These are phyloP conservation scores for Neospermospora avenae DNA, from an alignment of 2,329 filamentous ascomycete genomes.

Conservation along the genomic window DNA sequence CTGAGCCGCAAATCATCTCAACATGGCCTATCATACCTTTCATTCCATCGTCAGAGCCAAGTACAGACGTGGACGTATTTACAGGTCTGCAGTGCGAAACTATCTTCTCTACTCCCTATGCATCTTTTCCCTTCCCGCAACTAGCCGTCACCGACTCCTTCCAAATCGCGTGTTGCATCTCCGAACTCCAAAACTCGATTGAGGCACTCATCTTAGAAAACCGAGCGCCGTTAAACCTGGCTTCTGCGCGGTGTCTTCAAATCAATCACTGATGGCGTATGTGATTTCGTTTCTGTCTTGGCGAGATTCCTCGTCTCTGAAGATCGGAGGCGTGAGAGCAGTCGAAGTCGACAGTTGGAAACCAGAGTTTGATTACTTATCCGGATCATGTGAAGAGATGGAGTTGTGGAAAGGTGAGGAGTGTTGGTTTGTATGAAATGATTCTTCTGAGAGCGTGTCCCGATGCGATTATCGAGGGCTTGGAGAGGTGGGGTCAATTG, in stretches of 20 bases:
- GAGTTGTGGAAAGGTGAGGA: slow-evolving; percentile 11
- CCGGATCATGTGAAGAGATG: slow-evolving; percentile 11
- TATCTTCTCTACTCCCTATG: slow-evolving; percentile 9
- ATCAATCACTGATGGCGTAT: slow-evolving; percentile 16
- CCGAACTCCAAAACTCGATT: slow-evolving; percentile 17
- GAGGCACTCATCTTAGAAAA: slow-evolving; percentile 12
- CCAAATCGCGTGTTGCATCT: slow-evolving; percentile 14
- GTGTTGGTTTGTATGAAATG: slow-evolving; percentile 4
- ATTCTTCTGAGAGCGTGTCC: slow-evolving; percentile 10
- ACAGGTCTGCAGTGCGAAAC: background rate
- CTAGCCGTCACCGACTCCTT: background rate
- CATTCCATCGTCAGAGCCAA: background rate
- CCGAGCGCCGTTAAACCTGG: slow-evolving; percentile 24
- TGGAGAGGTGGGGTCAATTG: background rate
- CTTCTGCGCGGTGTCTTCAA: slow-evolving; percentile 20
- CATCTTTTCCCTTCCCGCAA: slow-evolving; percentile 10
- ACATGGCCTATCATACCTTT: background rate
- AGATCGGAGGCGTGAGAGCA: slow-evolving; percentile 13
- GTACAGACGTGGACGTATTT: background rate
- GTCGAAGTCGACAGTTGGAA: background rate
- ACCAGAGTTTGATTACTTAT: slow-evolving; percentile 11
- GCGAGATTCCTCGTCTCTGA: slow-evolving; percentile 14
- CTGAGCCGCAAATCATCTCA: background rate
- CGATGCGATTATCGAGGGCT: background rate
- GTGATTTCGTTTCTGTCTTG: slow-evolving; percentile 14